A percentile compares a stretch with the other conserved stretches of the same genome.
phyloP scores from a whole-genome alignment of 2,329 filamentous ascomycete species.

The Epichloe typhina region DNA sequence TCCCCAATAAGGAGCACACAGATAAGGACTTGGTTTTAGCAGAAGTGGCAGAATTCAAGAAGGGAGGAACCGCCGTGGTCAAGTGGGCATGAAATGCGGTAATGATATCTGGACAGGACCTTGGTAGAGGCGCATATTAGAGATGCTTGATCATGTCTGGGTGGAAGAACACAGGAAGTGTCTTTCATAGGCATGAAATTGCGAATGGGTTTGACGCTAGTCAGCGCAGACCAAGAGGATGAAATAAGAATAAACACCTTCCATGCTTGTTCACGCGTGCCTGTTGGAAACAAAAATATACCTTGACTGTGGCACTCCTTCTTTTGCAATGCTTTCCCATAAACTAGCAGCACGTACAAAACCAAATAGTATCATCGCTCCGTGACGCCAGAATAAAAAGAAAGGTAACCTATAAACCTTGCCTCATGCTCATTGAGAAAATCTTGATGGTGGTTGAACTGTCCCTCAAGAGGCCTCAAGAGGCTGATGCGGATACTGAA shows the following conservation, averaged over 20 bases:
- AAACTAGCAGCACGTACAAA: neutral
- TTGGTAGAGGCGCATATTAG: neutral
- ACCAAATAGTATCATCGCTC: conserved; percentile 4
- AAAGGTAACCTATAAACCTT: neutral
- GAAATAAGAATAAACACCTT: neutral
- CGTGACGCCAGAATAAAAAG: conserved; percentile 1
- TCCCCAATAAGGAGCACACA: conserved; percentile 67
- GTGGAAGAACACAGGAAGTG: neutral
- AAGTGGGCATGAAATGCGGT: conserved; percentile 33
- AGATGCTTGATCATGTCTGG: neutral
- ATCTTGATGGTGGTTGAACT: neutral
- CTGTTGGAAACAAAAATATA: neutral
- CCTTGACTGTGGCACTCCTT: neutral
- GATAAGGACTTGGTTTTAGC: conserved; percentile 48
- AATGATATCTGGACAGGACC: neutral
- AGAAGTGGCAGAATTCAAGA: conserved; percentile 52
- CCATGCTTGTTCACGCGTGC: neutral
- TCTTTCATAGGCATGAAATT: neutral
- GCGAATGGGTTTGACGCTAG: neutral
- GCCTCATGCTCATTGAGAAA: neutral
- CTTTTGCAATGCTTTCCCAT: neutral
- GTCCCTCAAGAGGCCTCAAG: neutral
- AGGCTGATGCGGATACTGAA: conserved; percentile 7
- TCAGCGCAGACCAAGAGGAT: neutral
- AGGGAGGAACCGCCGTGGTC: conserved; percentile 50